phyloP scores from a whole-genome alignment of 1,284 basidiomycete genomes.

The Trichosporon sp. region DNA sequence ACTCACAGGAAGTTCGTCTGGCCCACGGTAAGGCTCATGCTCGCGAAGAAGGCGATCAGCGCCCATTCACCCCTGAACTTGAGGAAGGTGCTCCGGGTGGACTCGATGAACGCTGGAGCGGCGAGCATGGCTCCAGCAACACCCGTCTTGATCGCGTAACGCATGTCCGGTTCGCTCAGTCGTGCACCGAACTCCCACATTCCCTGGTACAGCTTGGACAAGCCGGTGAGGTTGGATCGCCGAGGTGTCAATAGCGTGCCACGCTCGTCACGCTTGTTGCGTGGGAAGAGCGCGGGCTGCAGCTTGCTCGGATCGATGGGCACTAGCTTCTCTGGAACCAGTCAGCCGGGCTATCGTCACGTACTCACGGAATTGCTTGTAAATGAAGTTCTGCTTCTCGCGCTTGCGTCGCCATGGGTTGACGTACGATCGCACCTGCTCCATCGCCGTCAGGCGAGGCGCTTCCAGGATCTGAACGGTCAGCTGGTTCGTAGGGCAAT shows the following conservation, averaged over 20 bases:
- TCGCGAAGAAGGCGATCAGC: constrained; percentile 83
- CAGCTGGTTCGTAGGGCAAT: neutral
- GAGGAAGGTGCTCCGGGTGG: constrained; percentile 70
- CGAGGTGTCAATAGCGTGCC: constrained; percentile 77
- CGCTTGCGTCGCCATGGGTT: constrained; percentile 12
- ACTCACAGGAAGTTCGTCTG: constrained; percentile 74
- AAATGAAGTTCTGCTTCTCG: constrained; percentile 22
- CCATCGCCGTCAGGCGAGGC: constrained; percentile 26
- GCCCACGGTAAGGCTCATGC: constrained; percentile 76
- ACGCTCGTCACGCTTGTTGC: constrained; percentile 71
- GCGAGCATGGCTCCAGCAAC: constrained; percentile 65
- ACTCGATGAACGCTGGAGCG: constrained; percentile 76
- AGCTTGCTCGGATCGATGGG: constrained; percentile 58
- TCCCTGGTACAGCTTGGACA: constrained; percentile 57
- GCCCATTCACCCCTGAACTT: constrained; percentile 89
- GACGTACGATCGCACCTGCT: constrained; percentile 32
- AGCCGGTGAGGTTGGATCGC: constrained; percentile 38
- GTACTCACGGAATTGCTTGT: constrained; percentile 42
- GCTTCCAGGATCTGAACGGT: constrained; percentile 32
- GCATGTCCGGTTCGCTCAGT: constrained; percentile 68
- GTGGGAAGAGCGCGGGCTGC: constrained; percentile 66
- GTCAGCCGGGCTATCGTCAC: neutral
- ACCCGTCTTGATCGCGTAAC: constrained; percentile 82
- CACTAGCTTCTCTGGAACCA: constrained; percentile 58
- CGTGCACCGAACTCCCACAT: constrained; percentile 72